Evolutionary conservation across 208 protist species (phyloP).

Genomic region (Crithidia bombi): DNA sequence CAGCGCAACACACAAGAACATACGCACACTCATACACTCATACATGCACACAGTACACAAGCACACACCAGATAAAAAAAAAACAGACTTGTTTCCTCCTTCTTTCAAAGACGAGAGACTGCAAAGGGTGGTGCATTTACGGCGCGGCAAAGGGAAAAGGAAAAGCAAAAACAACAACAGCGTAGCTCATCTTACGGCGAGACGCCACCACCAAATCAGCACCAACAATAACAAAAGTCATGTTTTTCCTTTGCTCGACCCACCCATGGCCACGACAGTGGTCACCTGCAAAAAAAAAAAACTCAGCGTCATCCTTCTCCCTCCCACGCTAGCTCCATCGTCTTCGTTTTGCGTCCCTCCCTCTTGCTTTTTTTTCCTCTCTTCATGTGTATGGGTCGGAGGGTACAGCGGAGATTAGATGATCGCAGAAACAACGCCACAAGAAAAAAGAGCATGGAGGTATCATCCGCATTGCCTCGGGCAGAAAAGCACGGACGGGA

Average conservation of each 20-base stretch:
- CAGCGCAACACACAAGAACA: no score
- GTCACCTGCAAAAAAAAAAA: background rate
- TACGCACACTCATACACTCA: no score
- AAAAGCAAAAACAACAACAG: background rate
- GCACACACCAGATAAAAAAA: no score
- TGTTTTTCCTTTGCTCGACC: constrained; percentile 3
- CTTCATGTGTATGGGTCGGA: background rate
- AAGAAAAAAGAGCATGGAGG: background rate
- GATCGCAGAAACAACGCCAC: background rate
- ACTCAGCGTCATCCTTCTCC: no score
- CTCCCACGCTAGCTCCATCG: background rate
- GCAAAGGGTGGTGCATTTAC: no score
- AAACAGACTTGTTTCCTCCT: no score
- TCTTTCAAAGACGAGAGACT: no score
- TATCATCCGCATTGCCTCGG: background rate
- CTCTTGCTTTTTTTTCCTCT: background rate
- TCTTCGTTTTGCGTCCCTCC: background rate
- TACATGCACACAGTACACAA: no score
- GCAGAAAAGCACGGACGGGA: background rate
- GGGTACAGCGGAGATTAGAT: background rate
- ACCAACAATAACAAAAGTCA: no score
- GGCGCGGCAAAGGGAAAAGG: background rate
- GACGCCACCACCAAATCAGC: no score
- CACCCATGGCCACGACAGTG: background rate
- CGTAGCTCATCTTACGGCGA: background rate